Percentiles rank a stretch among this genome's conserved stretches.
Evolutionary conservation across 257 asterid genomes (phyloP).

Genomic region (Fraxinus excelsior): DNA sequence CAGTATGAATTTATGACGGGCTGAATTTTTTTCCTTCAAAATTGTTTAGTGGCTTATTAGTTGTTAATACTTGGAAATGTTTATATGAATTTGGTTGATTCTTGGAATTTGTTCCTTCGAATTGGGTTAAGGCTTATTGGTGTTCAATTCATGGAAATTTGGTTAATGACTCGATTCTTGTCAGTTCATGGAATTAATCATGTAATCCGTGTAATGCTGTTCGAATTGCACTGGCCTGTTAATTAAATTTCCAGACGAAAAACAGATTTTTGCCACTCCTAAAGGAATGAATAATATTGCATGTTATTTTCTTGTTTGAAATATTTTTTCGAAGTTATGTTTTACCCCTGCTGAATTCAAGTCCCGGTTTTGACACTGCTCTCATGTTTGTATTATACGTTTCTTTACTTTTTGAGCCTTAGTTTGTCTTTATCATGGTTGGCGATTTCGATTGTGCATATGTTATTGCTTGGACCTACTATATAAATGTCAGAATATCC

Average conservation of each 20-base stretch:
- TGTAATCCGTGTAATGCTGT: background rate
- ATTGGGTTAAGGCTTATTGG: too few species aligned
- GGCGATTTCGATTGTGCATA: too few species aligned
- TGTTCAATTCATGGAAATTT: background rate
- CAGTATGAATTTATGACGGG: background rate
- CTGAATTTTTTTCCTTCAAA: background rate
- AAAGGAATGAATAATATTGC: too few species aligned
- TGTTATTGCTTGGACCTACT: background rate
- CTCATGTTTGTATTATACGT: too few species aligned
- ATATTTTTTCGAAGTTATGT: too few species aligned
- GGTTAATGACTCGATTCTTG: background rate
- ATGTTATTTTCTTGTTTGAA: background rate
- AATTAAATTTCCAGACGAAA: background rate
- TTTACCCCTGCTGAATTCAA: background rate
- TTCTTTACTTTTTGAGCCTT: too few species aligned
- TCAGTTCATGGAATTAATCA: background rate
- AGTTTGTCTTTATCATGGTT: background rate
- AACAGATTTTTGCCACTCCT: background rate
- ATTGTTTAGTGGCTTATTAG: background rate
- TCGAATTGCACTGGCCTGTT: background rate
- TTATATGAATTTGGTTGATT: background rate
- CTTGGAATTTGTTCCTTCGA: background rate
- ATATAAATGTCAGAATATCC: background rate
- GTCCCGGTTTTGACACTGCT: too few species aligned
- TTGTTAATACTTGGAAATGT: background rate